Evolutionary conservation across 345 rosid species (phyloP).

Genomic region (Aurinia saxatilis): DNA sequence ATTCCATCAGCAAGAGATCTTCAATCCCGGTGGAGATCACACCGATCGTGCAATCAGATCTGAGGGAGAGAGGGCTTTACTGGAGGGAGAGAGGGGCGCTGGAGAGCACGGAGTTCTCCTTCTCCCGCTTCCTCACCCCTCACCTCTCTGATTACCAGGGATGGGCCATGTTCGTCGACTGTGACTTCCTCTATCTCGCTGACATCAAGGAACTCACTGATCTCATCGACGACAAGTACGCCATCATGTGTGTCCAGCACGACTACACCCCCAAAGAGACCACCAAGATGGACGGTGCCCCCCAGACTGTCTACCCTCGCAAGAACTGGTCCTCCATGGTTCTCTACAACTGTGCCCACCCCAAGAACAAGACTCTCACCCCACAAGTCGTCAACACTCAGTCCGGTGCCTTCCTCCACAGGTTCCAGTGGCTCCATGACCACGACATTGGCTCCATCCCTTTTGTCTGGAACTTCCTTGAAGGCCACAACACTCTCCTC

Average conservation of each 20-base stretch:
- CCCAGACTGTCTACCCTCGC: slow-evolving; percentile 89
- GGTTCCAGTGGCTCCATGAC: slow-evolving; percentile 97
- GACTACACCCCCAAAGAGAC: slow-evolving; percentile 88
- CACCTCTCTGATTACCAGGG: slow-evolving; percentile 66
- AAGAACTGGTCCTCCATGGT: slow-evolving; percentile 99
- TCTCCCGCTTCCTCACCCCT: slow-evolving; percentile 84
- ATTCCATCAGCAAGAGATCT: slow-evolving; percentile 64
- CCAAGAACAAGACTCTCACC: slow-evolving; percentile 68
- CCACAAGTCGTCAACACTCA: slow-evolving; percentile 65
- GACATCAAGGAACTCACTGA: slow-evolving; percentile 78
- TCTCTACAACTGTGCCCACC: slow-evolving; percentile 85
- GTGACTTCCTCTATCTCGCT: slow-evolving; percentile 80
- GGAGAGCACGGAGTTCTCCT: slow-evolving; percentile 99
- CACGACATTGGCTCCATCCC: slow-evolving; percentile 83
- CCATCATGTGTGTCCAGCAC: slow-evolving; percentile 93
- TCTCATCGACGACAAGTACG: slow-evolving; percentile 77
- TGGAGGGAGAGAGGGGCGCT: slow-evolving; percentile 74
- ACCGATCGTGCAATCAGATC: slow-evolving; percentile 80
- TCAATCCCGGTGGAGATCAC: slow-evolving; percentile 76
- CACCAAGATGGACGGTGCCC: slow-evolving; percentile 95
- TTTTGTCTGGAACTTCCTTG: slow-evolving; percentile 89
- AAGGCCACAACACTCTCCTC: slow-evolving; percentile 56
- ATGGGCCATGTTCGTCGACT: slow-evolving; percentile 98
- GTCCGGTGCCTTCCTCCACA: slow-evolving; percentile 82
- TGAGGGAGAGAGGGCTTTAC: slow-evolving; percentile 58